Evolutionary conservation across 441 rosid genomes (phyloP), one percentile per base, ranked within the genome.

Genomic region (Gossypium davidsonii): DNA sequence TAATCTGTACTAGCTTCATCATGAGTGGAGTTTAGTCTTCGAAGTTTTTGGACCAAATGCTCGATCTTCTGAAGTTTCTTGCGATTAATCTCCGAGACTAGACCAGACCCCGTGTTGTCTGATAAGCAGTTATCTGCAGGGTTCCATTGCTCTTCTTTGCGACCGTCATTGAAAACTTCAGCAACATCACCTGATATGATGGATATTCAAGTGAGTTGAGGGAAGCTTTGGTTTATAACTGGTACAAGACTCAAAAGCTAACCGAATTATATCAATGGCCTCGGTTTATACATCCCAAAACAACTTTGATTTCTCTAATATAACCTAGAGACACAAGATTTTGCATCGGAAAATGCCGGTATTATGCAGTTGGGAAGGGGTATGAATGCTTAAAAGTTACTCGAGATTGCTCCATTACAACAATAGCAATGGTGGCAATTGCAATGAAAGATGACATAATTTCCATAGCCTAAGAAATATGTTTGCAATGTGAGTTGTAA

Each of bases 41-140:
- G 83, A 59, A 94, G 96, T 83, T 92, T 89, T 70, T 89, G 89
- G 74, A 94, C 98, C 83, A 94, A 83, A 63, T 83, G 84, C 73
- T 86, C 93, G 6, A 94, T 77, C 67, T 90, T 91, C 77, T 86
- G 94, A 74, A 94, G 83, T 82, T 92, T 94, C 90, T 84, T 87
- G 57, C 90, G 90, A 78, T 80, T 86, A 70, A 87, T 81, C 85
- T 89, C 90, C 10, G 90, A 85, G 46, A 86, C 73, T 39, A 82
- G 83, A 79, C 78, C 79, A 67, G 90, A 70, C 4, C 75, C 77
- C 15, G 11, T 15, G 25, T 72, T 75, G 75, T 72, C 68, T 12
- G 78, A 76, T 37, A 76, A 69, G 63, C 84, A 73, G 64, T 81
- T 82, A 66, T 80, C 85, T 25, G 77, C 85, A 49, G 79, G 74